phyloP scores from a whole-genome alignment of 225 moss, liverwort and hornwort species.

The Antitrichia curtipendula region DNA sequence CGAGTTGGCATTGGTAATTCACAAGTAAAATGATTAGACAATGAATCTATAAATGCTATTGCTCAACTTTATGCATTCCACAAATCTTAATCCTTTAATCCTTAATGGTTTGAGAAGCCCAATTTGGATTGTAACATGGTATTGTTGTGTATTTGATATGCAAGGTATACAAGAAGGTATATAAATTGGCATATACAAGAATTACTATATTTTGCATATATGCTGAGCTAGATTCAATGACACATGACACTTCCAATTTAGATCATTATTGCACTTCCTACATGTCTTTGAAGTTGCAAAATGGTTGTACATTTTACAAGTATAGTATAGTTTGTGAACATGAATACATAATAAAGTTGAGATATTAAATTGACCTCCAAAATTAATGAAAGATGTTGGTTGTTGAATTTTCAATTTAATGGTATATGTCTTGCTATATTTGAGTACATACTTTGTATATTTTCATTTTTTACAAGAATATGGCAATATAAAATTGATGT shows the following conservation, averaged over 20 bases:
- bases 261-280: too few relatives aligned
- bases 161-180: background rate
- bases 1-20: rapidly evolving
- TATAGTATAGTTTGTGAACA: background rate
- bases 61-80: background rate
- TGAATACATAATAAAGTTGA: too few relatives aligned
- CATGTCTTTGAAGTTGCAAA: background rate
- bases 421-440: background rate
- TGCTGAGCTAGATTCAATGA: background rate
- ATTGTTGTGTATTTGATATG: background rate
- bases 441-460: background rate
- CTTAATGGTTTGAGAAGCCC: background rate
- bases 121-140: background rate
- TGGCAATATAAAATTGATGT: background rate
- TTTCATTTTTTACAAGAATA: background rate
- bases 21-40: background rate
- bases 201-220: background rate
- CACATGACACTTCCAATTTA: background rate
- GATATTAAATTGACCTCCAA: too few relatives aligned
- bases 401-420: background rate
- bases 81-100: rapidly evolving
- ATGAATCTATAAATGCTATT: background rate
- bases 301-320: background rate
- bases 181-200: background rate
- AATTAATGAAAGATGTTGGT: background rate